phyloP scores from a whole-genome alignment of 257 asterid species.

The Henckelia pumila region DNA sequence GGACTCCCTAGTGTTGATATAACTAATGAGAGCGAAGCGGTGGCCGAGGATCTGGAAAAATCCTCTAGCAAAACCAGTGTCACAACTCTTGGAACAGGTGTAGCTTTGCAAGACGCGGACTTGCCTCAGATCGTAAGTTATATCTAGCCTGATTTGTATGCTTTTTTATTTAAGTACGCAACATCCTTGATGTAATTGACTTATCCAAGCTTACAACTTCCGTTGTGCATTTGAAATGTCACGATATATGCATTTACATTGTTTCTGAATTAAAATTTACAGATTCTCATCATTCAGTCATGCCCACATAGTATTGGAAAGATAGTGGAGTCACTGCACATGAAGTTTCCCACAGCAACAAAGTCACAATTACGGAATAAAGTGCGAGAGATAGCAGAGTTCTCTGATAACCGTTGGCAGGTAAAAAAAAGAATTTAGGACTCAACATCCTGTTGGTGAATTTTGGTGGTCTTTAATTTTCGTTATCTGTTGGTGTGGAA shows the following conservation, averaged over 20 bases:
- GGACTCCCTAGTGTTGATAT: conserved; percentile 39
- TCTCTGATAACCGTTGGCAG: conserved; percentile 80
- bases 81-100: conserved; percentile 32
- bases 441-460: too few relatives aligned
- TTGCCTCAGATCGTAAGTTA: conserved; percentile 73
- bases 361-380: conserved; percentile 67
- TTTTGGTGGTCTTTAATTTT: too few relatives aligned
- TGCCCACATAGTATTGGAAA: too few relatives aligned
- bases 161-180: not conserved
- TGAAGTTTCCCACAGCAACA: conserved; percentile 53
- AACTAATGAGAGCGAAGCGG: conserved; percentile 33
- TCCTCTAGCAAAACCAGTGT: conserved; percentile 38
- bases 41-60: conserved; percentile 42
- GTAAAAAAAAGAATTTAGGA: too few relatives aligned
- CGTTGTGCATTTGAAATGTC: not conserved
- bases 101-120: conserved; percentile 52
- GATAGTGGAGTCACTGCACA: too few relatives aligned
- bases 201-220: not conserved
- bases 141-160: not conserved
- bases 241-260: not conserved
- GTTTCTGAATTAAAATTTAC: conserved; percentile 1
- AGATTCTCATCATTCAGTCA: too few relatives aligned
- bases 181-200: not conserved
- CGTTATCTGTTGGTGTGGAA: too few relatives aligned
- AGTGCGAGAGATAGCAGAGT: conserved; percentile 81